Conservation (phyloP, 139 green algal species). For the Tetraselmis striata region DNA sequence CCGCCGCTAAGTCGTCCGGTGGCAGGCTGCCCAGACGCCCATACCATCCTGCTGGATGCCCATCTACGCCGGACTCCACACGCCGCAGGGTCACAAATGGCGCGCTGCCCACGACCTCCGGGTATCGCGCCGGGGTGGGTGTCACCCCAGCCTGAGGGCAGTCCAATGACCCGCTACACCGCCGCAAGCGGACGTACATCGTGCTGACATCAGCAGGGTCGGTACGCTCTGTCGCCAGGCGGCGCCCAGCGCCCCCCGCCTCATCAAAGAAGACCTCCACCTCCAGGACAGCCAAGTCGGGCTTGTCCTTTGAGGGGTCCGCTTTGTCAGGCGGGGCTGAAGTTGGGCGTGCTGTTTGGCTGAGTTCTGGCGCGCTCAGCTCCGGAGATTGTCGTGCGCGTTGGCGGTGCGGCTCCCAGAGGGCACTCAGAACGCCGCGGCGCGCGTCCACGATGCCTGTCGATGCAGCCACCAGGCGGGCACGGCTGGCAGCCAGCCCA, state of each 20-base stretch:
- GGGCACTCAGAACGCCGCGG: too few relatives aligned
- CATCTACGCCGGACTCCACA: background rate
- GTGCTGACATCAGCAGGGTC: background rate
- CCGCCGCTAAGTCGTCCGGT: background rate
- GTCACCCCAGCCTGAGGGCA: background rate
- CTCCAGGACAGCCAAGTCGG: background rate
- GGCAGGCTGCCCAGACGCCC: background rate
- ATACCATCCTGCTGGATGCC: background rate
- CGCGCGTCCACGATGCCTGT: background rate
- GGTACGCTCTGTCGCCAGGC: background rate
- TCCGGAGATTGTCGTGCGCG: background rate
- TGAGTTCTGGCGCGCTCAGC: too few relatives aligned
- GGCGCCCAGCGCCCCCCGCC: too few relatives aligned
- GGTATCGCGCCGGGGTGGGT: background rate
- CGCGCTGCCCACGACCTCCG: background rate
- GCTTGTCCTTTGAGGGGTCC: background rate
- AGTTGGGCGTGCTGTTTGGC: too few relatives aligned
- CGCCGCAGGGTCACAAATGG: background rate
- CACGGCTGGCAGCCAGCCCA: background rate
- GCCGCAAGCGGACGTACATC: background rate
- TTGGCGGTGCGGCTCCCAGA: background rate
- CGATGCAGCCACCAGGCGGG: background rate
- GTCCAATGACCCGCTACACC: background rate
- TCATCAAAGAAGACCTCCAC: background rate
- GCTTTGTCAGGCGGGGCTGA: background rate